A percentile compares a stretch with the other conserved stretches of the same genome.
These are phyloP conservation scores for Pichia sp. DNA, from an alignment of 1,139 yeast genomes.

Conservation along the genomic window DNA sequence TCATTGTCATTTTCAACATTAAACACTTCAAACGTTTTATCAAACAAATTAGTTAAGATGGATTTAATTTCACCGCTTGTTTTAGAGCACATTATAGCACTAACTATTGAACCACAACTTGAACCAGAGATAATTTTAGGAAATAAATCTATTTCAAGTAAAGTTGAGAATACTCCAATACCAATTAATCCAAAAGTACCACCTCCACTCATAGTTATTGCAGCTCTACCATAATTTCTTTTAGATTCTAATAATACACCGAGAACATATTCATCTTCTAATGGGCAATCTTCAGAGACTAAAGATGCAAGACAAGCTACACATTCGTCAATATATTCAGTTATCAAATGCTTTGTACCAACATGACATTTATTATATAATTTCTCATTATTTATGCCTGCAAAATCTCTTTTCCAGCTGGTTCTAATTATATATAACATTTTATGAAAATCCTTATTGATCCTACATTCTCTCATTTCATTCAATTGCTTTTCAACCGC, in stretches of 20 bases:
- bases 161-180: conserved; percentile 81
- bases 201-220: conserved; percentile 89
- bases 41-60: conserved; percentile 48
- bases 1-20: conserved; percentile 42
- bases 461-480: conserved; percentile 59
- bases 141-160: conserved; percentile 64
- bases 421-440: conserved; percentile 74
- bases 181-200: conserved; percentile 91
- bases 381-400: conserved; percentile 79
- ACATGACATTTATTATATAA: conserved; percentile 73
- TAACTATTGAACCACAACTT: conserved; percentile 94
- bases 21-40: conserved; percentile 66
- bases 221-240: conserved; percentile 89
- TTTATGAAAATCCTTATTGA: conserved; percentile 48
- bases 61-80: conserved; percentile 65
- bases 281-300: conserved; percentile 37
- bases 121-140: conserved; percentile 94
- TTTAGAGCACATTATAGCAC: conserved; percentile 79
- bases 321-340: conserved; percentile 78
- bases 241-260: conserved; percentile 84
- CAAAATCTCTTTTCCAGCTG: conserved; percentile 78
- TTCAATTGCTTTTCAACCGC: conserved; percentile 47
- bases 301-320: conserved; percentile 53
- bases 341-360: conserved; percentile 81
- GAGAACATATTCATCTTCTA: conserved; percentile 64